Evolutionary conservation across 225 moss, liverwort and hornwort genomes (phyloP).

Genomic region (Sphagnum contortum): DNA sequence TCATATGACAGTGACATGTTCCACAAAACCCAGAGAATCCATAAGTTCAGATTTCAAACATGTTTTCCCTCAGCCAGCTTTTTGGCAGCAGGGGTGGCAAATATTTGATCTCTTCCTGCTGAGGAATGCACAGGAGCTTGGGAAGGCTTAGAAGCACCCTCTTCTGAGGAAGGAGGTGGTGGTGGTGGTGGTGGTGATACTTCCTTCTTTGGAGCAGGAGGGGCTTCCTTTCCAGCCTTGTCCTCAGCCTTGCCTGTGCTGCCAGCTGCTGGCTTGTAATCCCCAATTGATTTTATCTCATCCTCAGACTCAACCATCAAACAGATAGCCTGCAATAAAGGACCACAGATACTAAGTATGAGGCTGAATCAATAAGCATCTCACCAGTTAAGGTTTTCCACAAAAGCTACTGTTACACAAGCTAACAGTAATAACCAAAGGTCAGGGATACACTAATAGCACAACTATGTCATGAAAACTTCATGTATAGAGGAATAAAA

Average conservation of each 20-base stretch:
- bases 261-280: constrained; percentile 43
- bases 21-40: no score
- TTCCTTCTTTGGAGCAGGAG: constrained; percentile 36
- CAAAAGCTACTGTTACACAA: no score
- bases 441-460: no score
- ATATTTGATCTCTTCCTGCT: constrained; percentile 58
- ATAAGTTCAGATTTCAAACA: constrained; percentile 14
- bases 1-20: no score
- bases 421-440: no score
- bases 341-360: not conserved
- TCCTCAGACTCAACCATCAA: constrained; percentile 75
- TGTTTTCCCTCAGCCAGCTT: constrained; percentile 78
- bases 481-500: no score
- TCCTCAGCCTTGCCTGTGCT: not conserved
- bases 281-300: constrained; percentile 43
- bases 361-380: not conserved
- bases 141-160: constrained; percentile 22
- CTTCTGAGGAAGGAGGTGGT: constrained; percentile 27
- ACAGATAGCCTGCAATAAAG: constrained; percentile 54
- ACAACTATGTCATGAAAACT: no score
- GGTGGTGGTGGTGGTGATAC: constrained; percentile 22
- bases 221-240: not conserved
- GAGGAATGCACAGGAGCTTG: constrained; percentile 18
- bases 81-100: constrained; percentile 85
- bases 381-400: no score